Base-by-base conservation (phyloP, 2,329 filamentous ascomycete genomes). In the Sphaerulina vaccinii region DNA sequence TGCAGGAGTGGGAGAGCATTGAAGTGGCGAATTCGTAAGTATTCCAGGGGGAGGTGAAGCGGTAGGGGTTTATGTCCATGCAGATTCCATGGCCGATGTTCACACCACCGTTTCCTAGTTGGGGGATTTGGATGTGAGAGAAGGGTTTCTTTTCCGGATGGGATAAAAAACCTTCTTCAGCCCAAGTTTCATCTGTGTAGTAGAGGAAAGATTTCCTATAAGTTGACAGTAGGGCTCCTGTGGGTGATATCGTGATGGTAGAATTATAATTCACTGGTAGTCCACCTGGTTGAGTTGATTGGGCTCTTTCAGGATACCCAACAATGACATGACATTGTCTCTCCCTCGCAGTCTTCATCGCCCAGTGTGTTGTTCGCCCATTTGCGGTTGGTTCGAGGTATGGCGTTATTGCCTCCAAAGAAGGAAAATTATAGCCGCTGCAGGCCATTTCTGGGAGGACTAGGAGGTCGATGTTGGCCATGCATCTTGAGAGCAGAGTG, bases 381-480 rank as follows among this genome's bases (percentile, higher is more conserved):
- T 80, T 74, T 4, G 80, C 78, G 0, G 80, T 80, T 0, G 76
- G 79, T 63, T 93, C 88, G 3, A 92, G 79, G 59, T 76, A 87
- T 0, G 86, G 85, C 1, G 71, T 70, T 37, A 92, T 90, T 1
- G 88, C 78, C 24, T 79, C 72, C 2, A 88, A 68, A 0, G 84
- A 86, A 36, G 80, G 78, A 72, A 91, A 92, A 66, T 90, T 90
- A 73, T 91, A 93, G 23, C 88, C 86, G 82, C 65, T 79, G 64
- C 92, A 90, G 1, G 88, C 86, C 67, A 92, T 72, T 65, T 92
- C 88, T 0, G 88, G 87, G 0, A 92, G 71, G 0, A 92, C 81
- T 0, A 93, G 74, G 23, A 91, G 75, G 64, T 90, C 86, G 1
- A 91, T 65, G n/a, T 78, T 54, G 40, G 39, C 47, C 29, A 50